A percentile compares a stretch with the other conserved stretches of the same genome.
Evolutionary conservation across 305 asterid species (phyloP).

Genomic region (Fraxinus baroniana): DNA sequence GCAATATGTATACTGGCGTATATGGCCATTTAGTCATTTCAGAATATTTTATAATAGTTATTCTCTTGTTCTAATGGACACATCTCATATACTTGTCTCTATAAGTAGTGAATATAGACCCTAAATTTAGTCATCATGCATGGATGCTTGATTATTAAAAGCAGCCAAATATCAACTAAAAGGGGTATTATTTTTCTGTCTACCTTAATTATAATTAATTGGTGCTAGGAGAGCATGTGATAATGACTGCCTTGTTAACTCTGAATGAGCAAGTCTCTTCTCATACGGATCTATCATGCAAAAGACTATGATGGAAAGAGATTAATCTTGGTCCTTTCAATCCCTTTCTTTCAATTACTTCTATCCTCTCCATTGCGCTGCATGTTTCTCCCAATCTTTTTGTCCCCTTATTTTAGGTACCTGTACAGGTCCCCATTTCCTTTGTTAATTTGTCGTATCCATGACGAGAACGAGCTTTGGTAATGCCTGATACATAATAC

Average conservation of each 20-base stretch:
- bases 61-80: background rate
- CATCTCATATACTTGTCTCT: background rate
- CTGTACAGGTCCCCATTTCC: background rate
- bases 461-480: background rate
- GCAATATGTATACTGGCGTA: background rate
- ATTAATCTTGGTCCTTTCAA: background rate
- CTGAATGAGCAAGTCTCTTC: constrained; percentile 8
- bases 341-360: background rate
- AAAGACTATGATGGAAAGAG: background rate
- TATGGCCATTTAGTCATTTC: background rate
- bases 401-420: background rate
- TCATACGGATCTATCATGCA: constrained; percentile 12
- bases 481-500: background rate
- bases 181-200: background rate
- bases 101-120: background rate
- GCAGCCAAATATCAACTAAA: background rate
- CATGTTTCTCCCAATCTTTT: background rate
- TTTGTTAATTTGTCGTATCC: constrained; percentile 1
- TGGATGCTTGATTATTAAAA: constrained; percentile 4
- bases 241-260: background rate
- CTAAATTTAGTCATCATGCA: background rate
- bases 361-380: background rate
- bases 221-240: constrained; percentile 6
- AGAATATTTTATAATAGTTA: background rate
- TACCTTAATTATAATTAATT: constrained; percentile 4